Evolutionary conservation across 176 grass and related monocot species (phyloP).

Genomic region (Coix lacrymajobi): DNA sequence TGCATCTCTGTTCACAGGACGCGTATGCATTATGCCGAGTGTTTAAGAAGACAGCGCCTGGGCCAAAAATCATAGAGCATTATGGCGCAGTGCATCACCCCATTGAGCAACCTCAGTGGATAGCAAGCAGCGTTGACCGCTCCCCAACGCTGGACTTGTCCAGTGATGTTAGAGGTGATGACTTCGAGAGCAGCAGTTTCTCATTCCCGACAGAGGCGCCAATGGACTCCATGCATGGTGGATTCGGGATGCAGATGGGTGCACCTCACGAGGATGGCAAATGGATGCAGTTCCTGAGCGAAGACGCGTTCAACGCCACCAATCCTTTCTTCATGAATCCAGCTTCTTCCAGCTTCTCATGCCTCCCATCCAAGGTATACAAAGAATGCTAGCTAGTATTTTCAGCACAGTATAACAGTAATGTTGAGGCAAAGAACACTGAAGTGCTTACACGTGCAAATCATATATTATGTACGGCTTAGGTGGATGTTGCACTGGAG

Average conservation of each 20-base stretch:
- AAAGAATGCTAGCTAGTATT: background rate
- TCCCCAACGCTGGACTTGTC: constrained; percentile 53
- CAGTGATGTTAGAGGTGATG: constrained; percentile 64
- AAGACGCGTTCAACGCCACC: constrained; percentile 53
- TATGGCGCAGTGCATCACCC: constrained; percentile 48
- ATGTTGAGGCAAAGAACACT: background rate
- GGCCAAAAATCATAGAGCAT: constrained; percentile 82
- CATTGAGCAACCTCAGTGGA: constrained; percentile 53
- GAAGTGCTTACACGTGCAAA: background rate
- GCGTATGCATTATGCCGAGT: constrained; percentile 89
- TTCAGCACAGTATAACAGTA: background rate
- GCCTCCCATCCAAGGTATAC: constrained; percentile 74
- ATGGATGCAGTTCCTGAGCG: constrained; percentile 74
- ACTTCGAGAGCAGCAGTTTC: constrained; percentile 59
- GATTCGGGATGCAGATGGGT: constrained; percentile 34
- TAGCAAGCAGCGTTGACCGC: constrained; percentile 33
- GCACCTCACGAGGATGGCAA: constrained; percentile 38
- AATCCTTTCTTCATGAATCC: constrained; percentile 47
- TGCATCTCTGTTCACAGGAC: constrained; percentile 47
- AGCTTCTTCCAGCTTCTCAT: constrained; percentile 42
- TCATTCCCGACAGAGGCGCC: constrained; percentile 44
- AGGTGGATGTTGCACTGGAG: constrained; percentile 81
- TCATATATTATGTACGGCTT: background rate
- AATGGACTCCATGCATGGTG: constrained; percentile 29
- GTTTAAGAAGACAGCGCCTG: constrained; percentile 85